A percentile compares a stretch with the other conserved stretches of the same genome.
Conservation (phyloP, 2,329 filamentous ascomycete species). For the Colletotrichum viniferum region DNA sequence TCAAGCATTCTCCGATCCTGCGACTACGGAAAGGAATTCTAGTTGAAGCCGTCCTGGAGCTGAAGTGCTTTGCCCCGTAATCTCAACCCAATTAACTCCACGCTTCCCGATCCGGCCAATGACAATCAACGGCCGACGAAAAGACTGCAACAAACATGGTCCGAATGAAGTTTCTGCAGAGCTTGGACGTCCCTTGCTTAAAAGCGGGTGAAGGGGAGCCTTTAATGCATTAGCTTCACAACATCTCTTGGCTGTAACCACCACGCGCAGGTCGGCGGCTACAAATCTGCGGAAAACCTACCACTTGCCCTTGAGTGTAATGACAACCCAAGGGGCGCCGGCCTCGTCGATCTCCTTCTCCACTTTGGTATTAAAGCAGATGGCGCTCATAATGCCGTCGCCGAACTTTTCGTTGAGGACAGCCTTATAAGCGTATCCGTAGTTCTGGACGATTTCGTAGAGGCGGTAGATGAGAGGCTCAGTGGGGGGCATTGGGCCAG, state of each 20-base stretch:
- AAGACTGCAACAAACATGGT: neutral
- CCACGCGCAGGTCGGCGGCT: neutral
- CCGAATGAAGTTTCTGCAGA: neutral
- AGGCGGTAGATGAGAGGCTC: slow-evolving; percentile 89
- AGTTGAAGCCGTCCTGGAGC: neutral
- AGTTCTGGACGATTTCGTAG: slow-evolving; percentile 96
- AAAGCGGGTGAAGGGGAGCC: slow-evolving; percentile 42
- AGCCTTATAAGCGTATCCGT: slow-evolving; percentile 95
- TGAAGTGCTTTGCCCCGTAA: neutral
- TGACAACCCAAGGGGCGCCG: slow-evolving; percentile 82
- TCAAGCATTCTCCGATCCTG: neutral
- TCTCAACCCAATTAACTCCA: neutral
- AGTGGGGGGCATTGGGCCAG: slow-evolving; percentile 81
- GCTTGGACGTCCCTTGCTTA: slow-evolving; percentile 19
- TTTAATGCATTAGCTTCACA: slow-evolving; percentile 20
- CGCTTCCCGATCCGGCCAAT: neutral
- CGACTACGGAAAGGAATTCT: neutral
- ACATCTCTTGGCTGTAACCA: neutral
- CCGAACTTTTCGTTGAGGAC: slow-evolving; percentile 95
- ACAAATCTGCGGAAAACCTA: slow-evolving; percentile 34
- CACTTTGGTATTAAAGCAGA: slow-evolving; percentile 87
- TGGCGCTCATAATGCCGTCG: slow-evolving; percentile 96
- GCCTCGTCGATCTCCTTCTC: slow-evolving; percentile 91
- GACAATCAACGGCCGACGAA: neutral
- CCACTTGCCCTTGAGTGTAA: slow-evolving; percentile 86